Evolutionary conservation across 78 protist species (phyloP).

Genomic region (Dictyostelium brefeldianum): DNA sequence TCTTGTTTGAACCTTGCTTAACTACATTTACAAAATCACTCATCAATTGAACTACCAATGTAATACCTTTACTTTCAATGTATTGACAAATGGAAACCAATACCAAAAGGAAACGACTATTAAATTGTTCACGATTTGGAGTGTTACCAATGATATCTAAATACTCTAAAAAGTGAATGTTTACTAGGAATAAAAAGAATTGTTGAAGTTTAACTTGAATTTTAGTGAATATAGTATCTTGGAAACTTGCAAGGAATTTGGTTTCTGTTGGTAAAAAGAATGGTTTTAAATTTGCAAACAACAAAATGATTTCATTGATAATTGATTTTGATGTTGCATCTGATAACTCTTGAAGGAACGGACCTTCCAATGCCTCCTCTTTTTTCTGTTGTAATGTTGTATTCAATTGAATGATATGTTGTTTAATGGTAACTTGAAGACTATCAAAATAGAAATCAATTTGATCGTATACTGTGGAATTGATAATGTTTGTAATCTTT

Average conservation of each 20-base stretch:
- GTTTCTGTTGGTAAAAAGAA: slow-evolving; percentile 64
- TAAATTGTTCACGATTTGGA: slow-evolving; percentile 53
- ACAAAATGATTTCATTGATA: slow-evolving; percentile 17
- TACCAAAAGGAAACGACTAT: slow-evolving; percentile 54
- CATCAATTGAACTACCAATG: slow-evolving; percentile 48
- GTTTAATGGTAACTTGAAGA: slow-evolving; percentile 57
- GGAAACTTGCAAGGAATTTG: slow-evolving; percentile 49
- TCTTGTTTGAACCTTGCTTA: slow-evolving; percentile 26
- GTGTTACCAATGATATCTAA: slow-evolving; percentile 55
- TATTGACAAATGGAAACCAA: slow-evolving; percentile 39
- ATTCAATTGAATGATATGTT: slow-evolving; percentile 43
- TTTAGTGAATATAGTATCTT: slow-evolving; percentile 69
- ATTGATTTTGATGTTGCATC: slow-evolving; percentile 47
- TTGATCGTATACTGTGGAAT: slow-evolving; percentile 62
- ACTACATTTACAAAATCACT: slow-evolving; percentile 41
- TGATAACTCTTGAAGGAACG: slow-evolving; percentile 3
- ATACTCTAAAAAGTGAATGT: slow-evolving; percentile 69
- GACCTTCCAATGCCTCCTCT: slow-evolving; percentile 36
- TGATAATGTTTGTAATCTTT: slow-evolving; percentile 43
- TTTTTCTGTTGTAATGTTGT: neutral
- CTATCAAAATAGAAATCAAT: slow-evolving; percentile 58
- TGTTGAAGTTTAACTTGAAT: slow-evolving; percentile 68
- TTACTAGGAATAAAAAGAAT: slow-evolving; percentile 52
- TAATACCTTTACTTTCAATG: slow-evolving; percentile 60
- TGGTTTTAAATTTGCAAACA: slow-evolving; percentile 72